A percentile compares a stretch with the other conserved stretches of the same genome.
Evolutionary conservation across 208 protist genomes (phyloP).

Genomic region (Porcisia deanei): DNA sequence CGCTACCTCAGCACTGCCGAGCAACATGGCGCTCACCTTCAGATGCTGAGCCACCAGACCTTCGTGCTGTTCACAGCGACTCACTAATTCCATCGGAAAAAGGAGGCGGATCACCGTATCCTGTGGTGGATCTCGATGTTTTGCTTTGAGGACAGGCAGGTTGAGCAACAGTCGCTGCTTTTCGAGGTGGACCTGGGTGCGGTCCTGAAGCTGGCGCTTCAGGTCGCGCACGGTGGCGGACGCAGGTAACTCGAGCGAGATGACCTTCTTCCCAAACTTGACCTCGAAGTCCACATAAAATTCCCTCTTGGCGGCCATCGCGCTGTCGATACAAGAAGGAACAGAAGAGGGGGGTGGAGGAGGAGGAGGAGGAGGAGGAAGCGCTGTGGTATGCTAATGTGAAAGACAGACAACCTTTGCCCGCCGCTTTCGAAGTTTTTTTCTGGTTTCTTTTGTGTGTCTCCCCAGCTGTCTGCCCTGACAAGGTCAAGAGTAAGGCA

Average conservation of each 20-base stretch:
- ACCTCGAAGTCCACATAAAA: constrained; percentile 36
- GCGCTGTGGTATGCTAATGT: too few species aligned
- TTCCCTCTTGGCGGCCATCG: constrained; percentile 17
- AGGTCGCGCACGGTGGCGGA: constrained; percentile 49
- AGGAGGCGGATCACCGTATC: constrained; percentile 40
- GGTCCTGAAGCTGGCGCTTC: constrained; percentile 40
- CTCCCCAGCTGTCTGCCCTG: too few species aligned
- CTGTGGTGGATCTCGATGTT: constrained; percentile 35
- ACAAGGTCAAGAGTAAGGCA: too few species aligned
- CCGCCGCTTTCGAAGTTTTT: too few species aligned
- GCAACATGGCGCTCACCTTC: constrained; percentile 61
- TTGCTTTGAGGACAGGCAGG: constrained; percentile 51
- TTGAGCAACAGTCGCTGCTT: constrained; percentile 79
- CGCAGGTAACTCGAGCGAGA: constrained; percentile 36
- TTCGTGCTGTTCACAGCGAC: constrained; percentile 26
- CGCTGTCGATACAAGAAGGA: neutral
- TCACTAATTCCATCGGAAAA: constrained; percentile 27
- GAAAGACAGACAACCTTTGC: too few species aligned
- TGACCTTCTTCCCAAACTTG: constrained; percentile 31
- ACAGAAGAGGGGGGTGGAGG: neutral
- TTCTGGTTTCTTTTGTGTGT: too few species aligned
- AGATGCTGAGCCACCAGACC: constrained; percentile 34
- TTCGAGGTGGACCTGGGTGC: constrained; percentile 42
- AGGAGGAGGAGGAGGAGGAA: neutral
- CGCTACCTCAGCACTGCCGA: constrained; percentile 46